Evolutionary conservation across 139 green algal species (phyloP), one percentile per base, ranked within the genome.

Genomic region (Volvox africanus): DNA sequence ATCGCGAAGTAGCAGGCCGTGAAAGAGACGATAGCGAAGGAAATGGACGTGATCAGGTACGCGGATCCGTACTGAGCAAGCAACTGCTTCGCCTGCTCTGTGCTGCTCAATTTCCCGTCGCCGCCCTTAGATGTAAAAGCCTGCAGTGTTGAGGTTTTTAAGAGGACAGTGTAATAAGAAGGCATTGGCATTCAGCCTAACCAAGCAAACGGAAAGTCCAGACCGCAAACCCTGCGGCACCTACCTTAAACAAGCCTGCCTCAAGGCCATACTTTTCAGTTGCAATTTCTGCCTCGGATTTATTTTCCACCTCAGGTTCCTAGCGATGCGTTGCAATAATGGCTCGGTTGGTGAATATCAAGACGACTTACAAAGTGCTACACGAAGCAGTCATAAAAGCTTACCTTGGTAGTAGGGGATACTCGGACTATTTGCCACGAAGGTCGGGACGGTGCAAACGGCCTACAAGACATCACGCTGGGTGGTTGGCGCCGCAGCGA

Each of bases 41-140:
- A 97, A 83, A 99, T 99, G 82, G 97, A 99, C 36, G 98, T 99
- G 61, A 98, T 91, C 14, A 99, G 95, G 94, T 99, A 99, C 18
- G 98, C 98, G 32, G 93, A 95, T 55, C 98, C 98, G 87, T 99
- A 99, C 28, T 96, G 93, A 30, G 96, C 94, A 44, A 99, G 94
- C 83, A 99, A 94, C 62, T 97, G 95, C 94, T 99, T 99, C 26
- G 97, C 97, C 89, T 97, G 93, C n/a, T 96, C 91, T 3, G 92
- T 94, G 18, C 88, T 87, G 94, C 93, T 93, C 44, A 93, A 20
- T 62, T 82, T 79, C 33, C 80, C 87, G 0, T 79, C 80, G 24
- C 93, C 87, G 24, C 94, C 92, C 92, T 98, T 97, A 32, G 88
- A 95, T 32, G 94, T 98, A 50, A 98, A 93, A 2, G 93, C 94